A percentile compares a stretch with the other conserved stretches of the same genome.
Conservation (phyloP, 2,329 filamentous ascomycete species). For the Endoconidiophora laricicola region DNA sequence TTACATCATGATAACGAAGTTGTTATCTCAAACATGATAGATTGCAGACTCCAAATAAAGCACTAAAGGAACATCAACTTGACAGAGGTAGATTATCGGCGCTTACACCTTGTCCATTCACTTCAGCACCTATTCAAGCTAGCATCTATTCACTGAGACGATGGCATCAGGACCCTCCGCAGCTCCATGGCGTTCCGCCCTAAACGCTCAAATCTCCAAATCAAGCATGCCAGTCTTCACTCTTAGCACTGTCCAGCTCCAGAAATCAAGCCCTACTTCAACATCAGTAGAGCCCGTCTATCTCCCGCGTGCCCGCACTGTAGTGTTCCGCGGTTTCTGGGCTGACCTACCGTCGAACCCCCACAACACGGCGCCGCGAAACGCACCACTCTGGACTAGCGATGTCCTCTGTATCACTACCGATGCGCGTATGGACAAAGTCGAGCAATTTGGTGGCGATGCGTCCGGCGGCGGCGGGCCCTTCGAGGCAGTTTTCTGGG, state of each 20-base stretch:
- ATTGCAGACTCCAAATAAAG: too few species aligned
- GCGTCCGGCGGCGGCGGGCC: conserved; percentile 45
- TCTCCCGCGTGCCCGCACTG: conserved; percentile 51
- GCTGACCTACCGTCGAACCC: conserved; percentile 53
- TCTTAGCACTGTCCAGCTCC: conserved; percentile 32
- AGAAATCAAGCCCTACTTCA: conserved; percentile 19
- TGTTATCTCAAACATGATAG: too few species aligned
- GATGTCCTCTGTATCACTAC: conserved; percentile 76
- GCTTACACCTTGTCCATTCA: too few species aligned
- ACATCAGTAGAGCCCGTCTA: conserved; percentile 18
- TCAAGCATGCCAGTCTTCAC: conserved; percentile 33
- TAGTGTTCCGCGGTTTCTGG: conserved; percentile 78
- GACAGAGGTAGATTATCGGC: too few species aligned
- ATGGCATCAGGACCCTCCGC: conserved; percentile 14
- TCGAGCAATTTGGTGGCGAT: conserved; percentile 47
- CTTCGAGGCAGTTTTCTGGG: conserved; percentile 79
- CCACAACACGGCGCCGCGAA: conserved; percentile 54
- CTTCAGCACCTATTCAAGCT: too few species aligned
- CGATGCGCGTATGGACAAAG: conserved; percentile 75
- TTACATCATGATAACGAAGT: too few species aligned
- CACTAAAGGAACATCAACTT: too few species aligned
- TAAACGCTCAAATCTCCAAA: conserved; percentile 32
- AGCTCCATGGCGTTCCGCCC: conserved; percentile 37
- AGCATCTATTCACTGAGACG: too few species aligned
- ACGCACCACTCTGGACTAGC: conserved; percentile 52